Conservation (phyloP, 495 filamentous ascomycete genomes). For the Aspergillus biplanus region DNA sequence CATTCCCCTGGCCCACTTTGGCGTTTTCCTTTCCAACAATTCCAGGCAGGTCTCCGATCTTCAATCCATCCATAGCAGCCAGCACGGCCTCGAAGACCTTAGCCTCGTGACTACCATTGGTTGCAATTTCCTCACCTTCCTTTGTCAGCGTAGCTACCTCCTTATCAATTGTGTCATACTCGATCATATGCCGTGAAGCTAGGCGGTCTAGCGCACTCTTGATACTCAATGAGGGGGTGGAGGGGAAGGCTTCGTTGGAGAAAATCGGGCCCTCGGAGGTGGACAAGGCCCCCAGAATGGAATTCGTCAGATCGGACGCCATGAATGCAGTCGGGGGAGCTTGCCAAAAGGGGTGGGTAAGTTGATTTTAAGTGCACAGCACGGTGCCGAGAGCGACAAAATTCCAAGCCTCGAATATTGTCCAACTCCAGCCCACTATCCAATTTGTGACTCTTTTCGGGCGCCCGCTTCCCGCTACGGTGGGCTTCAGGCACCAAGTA, state of each 20-base stretch:
- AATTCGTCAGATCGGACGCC: constrained; percentile 65
- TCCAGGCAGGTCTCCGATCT: constrained; percentile 74
- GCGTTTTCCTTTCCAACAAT: constrained; percentile 82
- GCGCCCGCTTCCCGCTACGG: constrained; percentile 28
- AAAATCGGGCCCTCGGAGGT: constrained; percentile 64
- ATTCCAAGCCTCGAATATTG: constrained; percentile 17
- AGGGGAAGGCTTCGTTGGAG: constrained; percentile 77
- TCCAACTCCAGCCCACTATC: constrained; percentile 28
- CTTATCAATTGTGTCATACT: constrained; percentile 77
- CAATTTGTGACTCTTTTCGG: constrained; percentile 34
- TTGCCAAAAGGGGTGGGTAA: no score
- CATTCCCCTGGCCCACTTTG: constrained; percentile 92
- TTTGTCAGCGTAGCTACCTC: constrained; percentile 78
- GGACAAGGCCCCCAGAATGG: constrained; percentile 70
- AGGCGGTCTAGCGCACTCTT: constrained; percentile 90
- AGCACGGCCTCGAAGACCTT: constrained; percentile 89
- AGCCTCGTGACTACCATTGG: constrained; percentile 90
- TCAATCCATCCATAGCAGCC: constrained; percentile 75
- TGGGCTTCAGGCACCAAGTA: constrained; percentile 18
- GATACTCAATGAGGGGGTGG: constrained; percentile 67
- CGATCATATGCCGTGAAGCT: constrained; percentile 79
- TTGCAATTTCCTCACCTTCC: constrained; percentile 77
- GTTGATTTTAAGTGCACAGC: no score
- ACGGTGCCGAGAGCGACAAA: constrained; percentile 22
- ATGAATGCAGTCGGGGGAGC: constrained; percentile 42